phyloP scores from a whole-genome alignment of 2,329 filamentous ascomycete species.

The Ophiostoma angusticollis region DNA sequence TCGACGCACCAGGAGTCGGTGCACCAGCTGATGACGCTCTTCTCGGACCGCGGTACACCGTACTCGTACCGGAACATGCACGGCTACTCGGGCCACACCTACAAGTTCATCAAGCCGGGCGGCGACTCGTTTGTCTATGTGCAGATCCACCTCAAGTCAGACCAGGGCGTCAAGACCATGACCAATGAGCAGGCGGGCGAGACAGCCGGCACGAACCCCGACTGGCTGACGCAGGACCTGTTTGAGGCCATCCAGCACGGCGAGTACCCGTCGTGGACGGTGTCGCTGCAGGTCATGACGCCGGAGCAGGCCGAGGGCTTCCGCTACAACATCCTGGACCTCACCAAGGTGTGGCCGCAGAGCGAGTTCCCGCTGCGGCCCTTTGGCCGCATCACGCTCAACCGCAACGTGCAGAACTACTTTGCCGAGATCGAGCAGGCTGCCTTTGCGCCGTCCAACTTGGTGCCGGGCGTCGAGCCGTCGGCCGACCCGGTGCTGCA shows the following conservation, averaged over 20 bases:
- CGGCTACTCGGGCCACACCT: slow-evolving; percentile 54
- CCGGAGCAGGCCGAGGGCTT: slow-evolving; percentile 49
- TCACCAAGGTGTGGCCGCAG: slow-evolving; percentile 59
- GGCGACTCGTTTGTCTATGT: slow-evolving; percentile 55
- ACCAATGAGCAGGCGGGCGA: slow-evolving; percentile 42
- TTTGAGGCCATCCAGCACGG: slow-evolving; percentile 49
- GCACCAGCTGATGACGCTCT: slow-evolving; percentile 53
- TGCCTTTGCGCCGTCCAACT: slow-evolving; percentile 50
- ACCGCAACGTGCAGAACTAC: slow-evolving; percentile 54
- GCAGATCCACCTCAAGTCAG: slow-evolving; percentile 50
- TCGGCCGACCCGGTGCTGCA: slow-evolving; percentile 51
- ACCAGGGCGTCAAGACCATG: slow-evolving; percentile 49
- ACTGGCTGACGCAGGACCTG: slow-evolving; percentile 50
- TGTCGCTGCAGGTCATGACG: slow-evolving; percentile 50
- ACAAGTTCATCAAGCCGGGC: slow-evolving; percentile 53
- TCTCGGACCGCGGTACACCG: slow-evolving; percentile 53
- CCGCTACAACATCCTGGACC: slow-evolving; percentile 52
- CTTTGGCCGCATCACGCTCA: slow-evolving; percentile 50
- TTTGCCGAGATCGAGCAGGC: slow-evolving; percentile 58
- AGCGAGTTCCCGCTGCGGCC: slow-evolving; percentile 45
- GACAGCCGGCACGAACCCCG: slow-evolving; percentile 44
- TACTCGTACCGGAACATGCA: slow-evolving; percentile 55
- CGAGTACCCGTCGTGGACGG: slow-evolving; percentile 49
- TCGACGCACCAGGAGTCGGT: slow-evolving; percentile 48
- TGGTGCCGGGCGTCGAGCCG: slow-evolving; percentile 51